Base-by-base conservation (phyloP, 129 eudicot species). In the Gnaphalium uliginosum region DNA sequence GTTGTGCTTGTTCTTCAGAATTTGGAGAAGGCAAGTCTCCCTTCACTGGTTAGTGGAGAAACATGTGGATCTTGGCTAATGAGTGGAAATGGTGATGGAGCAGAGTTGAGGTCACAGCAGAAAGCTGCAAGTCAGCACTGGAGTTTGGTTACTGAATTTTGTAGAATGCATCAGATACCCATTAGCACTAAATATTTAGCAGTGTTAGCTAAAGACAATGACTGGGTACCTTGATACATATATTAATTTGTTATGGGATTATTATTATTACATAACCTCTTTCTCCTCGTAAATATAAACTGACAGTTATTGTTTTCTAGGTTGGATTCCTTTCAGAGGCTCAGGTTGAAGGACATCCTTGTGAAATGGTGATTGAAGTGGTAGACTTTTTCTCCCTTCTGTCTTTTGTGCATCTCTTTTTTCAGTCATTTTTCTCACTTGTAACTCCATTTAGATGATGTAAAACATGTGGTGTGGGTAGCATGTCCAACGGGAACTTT, bases 31-130 rank as follows among this genome's bases (percentile, higher is more conserved):
- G 87, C 96, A 57, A 90, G 98, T 79, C 90, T 90, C 68, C 96
- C 96, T 48, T 63, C 56, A 58, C 65, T 83, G 69, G 56, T 59
- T 68, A 82, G 76, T 83, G 96, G 88, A 51, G 70, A 78, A 76
- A 90, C 96, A 70, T 90, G 96, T 76, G 98, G 98, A 59, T 86
- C 92, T 78, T 93, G 98, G 98, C 76, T 93, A 77, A 77, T 85
- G 67, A 93, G 72, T 71, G 98, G 96, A 41, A 74, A 76, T 73
- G 96, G 91, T 68, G 91, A 90, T 85, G 98, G 98, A 68, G 77
- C 89, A 14, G 98, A 86, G 39, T 72, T 93, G 79, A 88, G 98
- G 73, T 83, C 96, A 82, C 92, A 88, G 51, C 98, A 93, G 78
- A 93, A 93, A 80, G 86, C 87, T 77, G 85, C 96, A 63, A 93